These are phyloP conservation scores for Aureoboletus auriporus DNA, from an alignment of 768 basidiomycete genomes.

Conservation along the genomic window DNA sequence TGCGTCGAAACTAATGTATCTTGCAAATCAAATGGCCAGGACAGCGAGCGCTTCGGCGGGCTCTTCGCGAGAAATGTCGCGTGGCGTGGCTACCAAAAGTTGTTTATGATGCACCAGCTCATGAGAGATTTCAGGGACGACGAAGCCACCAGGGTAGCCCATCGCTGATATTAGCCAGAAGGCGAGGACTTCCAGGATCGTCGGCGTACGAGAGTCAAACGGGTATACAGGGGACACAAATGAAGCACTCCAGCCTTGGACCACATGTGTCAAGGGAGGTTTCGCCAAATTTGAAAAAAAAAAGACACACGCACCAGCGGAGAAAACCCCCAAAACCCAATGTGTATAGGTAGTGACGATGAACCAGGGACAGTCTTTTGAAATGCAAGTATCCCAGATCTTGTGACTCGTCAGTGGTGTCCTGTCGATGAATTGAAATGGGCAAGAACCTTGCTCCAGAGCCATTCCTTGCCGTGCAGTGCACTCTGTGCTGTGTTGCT, in stretches of 20 bases:
- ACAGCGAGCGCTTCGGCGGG: conserved; percentile 19
- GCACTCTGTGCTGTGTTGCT: not conserved
- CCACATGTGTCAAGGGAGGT: not conserved
- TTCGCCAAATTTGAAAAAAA: not conserved
- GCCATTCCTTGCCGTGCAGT: conserved; percentile 39
- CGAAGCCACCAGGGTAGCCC: conserved; percentile 32
- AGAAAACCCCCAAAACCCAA: conserved; percentile 43
- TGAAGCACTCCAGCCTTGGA: conserved; percentile 49
- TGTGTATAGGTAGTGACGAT: conserved; percentile 41
- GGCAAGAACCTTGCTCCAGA: conserved; percentile 50
- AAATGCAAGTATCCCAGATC: conserved; percentile 39
- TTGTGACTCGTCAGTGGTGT: conserved; percentile 14
- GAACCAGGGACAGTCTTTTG: conserved; percentile 35
- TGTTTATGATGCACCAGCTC: conserved; percentile 19
- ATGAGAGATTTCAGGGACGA: conserved; percentile 21
- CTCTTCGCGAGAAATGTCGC: conserved; percentile 22
- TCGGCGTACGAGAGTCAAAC: conserved; percentile 39
- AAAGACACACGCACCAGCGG: conserved; percentile 27
- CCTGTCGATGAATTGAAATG: not conserved
- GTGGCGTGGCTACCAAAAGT: conserved; percentile 23
- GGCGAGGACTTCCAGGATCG: conserved; percentile 46
- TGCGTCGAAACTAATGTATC: not conserved
- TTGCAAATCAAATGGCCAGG: conserved; percentile 8
- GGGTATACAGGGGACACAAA: conserved; percentile 47
- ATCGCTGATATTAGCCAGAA: conserved; percentile 58